Conservation (phyloP, 192 early-diverging fungal genomes). For the Funneliformis geosporum region DNA sequence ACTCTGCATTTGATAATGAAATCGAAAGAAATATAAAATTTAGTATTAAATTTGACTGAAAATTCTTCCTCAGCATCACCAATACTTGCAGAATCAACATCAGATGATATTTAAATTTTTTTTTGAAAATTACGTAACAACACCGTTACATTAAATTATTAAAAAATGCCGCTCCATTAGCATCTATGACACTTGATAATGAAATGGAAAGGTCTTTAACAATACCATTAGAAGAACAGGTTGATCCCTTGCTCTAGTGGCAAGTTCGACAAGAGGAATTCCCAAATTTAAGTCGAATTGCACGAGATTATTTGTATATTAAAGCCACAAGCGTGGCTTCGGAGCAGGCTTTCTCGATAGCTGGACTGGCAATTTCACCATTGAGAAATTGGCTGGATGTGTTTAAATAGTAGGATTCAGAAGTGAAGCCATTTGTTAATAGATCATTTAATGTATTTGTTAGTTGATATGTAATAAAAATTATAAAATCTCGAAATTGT, state of each 20-base stretch:
- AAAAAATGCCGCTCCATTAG: too few relatives aligned
- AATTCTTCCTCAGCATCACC: too few relatives aligned
- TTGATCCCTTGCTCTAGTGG: neutral
- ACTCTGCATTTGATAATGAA: too few relatives aligned
- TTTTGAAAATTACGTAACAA: too few relatives aligned
- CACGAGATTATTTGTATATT: neutral
- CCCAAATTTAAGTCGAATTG: neutral
- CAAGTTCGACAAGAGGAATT: neutral
- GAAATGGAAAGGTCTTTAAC: neutral
- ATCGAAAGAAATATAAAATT: too few relatives aligned
- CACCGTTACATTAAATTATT: too few relatives aligned
- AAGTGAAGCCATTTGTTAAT: neutral
- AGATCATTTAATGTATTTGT: too few relatives aligned
- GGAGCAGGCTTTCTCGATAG: constrained; percentile 5
- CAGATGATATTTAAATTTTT: too few relatives aligned
- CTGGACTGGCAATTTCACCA: neutral
- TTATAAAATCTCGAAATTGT: too few relatives aligned
- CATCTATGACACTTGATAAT: neutral
- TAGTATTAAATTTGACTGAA: too few relatives aligned
- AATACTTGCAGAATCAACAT: too few relatives aligned
- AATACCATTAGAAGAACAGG: neutral
- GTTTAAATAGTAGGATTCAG: neutral
- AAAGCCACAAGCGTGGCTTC: constrained; percentile 10
- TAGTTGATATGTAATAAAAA: too few relatives aligned
- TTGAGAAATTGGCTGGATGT: constrained; percentile 6